A percentile compares a stretch with the other conserved stretches of the same genome.
Evolutionary conservation across 768 basidiomycete genomes (phyloP).

Genomic region (Kwoniella shandongensis): DNA sequence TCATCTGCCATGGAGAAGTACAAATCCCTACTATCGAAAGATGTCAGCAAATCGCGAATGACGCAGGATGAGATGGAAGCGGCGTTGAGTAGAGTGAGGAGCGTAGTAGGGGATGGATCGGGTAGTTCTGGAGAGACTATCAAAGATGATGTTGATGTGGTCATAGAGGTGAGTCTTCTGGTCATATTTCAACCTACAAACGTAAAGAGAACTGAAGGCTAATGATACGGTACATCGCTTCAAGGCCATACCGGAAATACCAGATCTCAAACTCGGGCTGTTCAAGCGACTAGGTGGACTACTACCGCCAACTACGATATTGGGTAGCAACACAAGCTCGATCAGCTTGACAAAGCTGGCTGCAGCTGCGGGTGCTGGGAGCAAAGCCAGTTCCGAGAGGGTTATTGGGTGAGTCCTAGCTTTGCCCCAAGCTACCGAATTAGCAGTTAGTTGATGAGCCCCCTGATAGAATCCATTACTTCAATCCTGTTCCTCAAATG

Average conservation of each 20-base stretch:
- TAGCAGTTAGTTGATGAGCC: neutral
- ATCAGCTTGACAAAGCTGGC: constrained; percentile 95
- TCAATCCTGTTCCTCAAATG: constrained; percentile 97
- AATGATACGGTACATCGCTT: no score
- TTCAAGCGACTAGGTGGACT: constrained; percentile 70
- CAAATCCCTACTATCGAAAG: constrained; percentile 83
- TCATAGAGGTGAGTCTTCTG: constrained; percentile 69
- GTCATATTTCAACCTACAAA: no score
- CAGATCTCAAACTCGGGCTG: constrained; percentile 73
- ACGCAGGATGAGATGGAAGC: constrained; percentile 69
- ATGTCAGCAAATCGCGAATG: constrained; percentile 78
- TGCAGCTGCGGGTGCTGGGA: constrained; percentile 68
- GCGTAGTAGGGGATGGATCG: constrained; percentile 41
- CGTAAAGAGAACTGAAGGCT: neutral
- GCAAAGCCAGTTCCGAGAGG: constrained; percentile 65
- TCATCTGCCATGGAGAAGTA: constrained; percentile 69
- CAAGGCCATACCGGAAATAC: constrained; percentile 87
- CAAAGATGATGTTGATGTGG: constrained; percentile 80
- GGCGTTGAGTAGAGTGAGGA: constrained; percentile 64
- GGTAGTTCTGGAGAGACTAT: constrained; percentile 60
- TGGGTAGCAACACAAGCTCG: constrained; percentile 90
- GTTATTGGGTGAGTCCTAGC: constrained; percentile 62
- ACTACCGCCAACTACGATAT: constrained; percentile 70
- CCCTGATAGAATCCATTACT: constrained; percentile 81
- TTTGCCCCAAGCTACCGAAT: neutral